Percentiles rank a stretch among this genome's conserved stretches.
Evolutionary conservation across 176 grass and related monocot species (phyloP).

Genomic region (Carex cristatella): DNA sequence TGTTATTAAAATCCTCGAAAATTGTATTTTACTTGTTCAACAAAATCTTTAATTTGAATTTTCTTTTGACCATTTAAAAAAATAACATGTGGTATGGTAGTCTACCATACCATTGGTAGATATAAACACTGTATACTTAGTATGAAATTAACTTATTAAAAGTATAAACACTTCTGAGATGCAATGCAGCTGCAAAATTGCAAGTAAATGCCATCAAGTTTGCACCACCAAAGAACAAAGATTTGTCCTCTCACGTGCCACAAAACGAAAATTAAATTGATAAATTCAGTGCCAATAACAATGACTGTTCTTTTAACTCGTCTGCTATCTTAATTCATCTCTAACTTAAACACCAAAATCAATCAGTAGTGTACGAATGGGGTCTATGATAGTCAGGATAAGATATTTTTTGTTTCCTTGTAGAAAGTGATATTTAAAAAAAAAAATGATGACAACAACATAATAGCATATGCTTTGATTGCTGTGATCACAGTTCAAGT

Average conservation of each 20-base stretch:
- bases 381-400: not conserved
- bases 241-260: not conserved
- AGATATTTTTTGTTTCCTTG: not conserved
- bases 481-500: too few relatives aligned
- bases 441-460: not conserved
- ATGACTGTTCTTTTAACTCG: not conserved
- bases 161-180: too few relatives aligned
- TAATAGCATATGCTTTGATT: not conserved
- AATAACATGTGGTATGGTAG: too few relatives aligned
- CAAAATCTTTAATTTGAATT: too few relatives aligned
- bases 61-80: too few relatives aligned
- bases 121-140: not conserved
- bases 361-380: not conserved
- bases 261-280: not conserved
- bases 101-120: too few relatives aligned
- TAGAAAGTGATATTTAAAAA: not conserved
- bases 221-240: not conserved
- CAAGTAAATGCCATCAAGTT: too few relatives aligned
- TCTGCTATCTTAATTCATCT: not conserved
- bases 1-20: too few relatives aligned
- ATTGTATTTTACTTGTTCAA: too few relatives aligned
- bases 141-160: too few relatives aligned
- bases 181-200: too few relatives aligned
- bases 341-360: not conserved
- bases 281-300: not conserved